A percentile compares a stretch with the other conserved stretches of the same genome.
These are phyloP conservation scores for Aspergillus cristatus DNA, from an alignment of 495 filamentous ascomycete genomes.

Conservation along the genomic window DNA sequence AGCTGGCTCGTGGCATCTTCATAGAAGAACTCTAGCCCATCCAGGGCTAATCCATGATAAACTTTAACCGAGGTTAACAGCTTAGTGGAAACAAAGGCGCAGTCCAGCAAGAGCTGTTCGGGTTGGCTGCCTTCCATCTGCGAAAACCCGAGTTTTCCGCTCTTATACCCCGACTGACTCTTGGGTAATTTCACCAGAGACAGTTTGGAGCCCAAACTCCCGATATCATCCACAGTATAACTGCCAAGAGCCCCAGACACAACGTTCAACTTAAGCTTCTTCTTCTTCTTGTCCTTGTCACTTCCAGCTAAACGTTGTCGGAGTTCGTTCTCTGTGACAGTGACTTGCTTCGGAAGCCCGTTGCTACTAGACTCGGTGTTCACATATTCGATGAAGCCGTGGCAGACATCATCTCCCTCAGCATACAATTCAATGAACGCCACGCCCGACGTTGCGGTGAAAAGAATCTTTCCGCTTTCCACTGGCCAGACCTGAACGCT, in stretches of 20 bases:
- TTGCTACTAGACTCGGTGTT: slow-evolving; percentile 50
- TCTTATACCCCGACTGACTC: slow-evolving; percentile 61
- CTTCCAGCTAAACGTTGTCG: slow-evolving; percentile 52
- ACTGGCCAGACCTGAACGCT: slow-evolving; percentile 85
- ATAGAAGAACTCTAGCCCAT: slow-evolving; percentile 88
- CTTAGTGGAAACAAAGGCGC: slow-evolving; percentile 56
- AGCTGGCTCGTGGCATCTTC: slow-evolving; percentile 81
- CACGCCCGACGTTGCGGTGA: slow-evolving; percentile 73
- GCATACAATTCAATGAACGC: slow-evolving; percentile 72
- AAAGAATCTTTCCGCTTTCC: slow-evolving; percentile 67
- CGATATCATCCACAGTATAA: slow-evolving; percentile 65
- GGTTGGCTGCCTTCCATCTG: slow-evolving; percentile 62
- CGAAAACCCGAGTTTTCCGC: slow-evolving; percentile 67
- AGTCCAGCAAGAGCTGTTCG: slow-evolving; percentile 66
- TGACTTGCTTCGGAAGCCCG: slow-evolving; percentile 57
- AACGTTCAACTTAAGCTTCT: slow-evolving; percentile 58
- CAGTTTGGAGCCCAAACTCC: slow-evolving; percentile 55
- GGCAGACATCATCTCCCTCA: slow-evolving; percentile 67
- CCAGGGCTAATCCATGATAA: slow-evolving; percentile 69
- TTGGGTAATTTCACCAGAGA: slow-evolving; percentile 67
- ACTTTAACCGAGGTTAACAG: slow-evolving; percentile 66
- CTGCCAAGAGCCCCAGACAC: slow-evolving; percentile 66
- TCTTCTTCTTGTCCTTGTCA: slow-evolving; percentile 62
- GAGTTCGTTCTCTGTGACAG: slow-evolving; percentile 66
- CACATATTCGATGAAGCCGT: slow-evolving; percentile 68